Conservation (phyloP, 2,329 filamentous ascomycete genomes). For the Hymenoscyphus infarciens region DNA sequence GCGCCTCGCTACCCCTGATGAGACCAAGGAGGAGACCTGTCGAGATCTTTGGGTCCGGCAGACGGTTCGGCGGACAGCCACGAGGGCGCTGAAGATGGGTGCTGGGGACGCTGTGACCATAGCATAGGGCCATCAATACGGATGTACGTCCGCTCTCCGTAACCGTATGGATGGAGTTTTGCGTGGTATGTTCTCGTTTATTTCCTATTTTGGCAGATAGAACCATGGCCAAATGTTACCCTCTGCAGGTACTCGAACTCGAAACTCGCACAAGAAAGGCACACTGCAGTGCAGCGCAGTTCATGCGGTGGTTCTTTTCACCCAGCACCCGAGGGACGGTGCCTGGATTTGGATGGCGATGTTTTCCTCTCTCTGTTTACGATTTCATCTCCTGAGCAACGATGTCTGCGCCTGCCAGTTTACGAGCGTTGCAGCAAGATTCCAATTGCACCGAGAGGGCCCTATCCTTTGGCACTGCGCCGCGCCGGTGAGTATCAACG, state of each 20-base stretch:
- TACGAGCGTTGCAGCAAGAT: slow-evolving; percentile 3
- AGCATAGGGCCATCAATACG: background rate
- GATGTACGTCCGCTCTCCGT: background rate
- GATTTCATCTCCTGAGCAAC: background rate
- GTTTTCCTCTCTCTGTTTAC: background rate
- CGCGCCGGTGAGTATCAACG: background rate
- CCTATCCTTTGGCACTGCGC: background rate
- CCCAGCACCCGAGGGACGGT: background rate
- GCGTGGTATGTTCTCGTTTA: background rate
- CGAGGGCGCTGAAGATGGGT: background rate
- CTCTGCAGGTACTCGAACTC: background rate
- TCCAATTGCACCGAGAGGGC: background rate
- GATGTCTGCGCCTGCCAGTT: background rate
- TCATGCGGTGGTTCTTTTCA: background rate
- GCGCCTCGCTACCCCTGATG: background rate
- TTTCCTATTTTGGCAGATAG: background rate
- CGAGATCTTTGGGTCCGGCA: slow-evolving; percentile 2
- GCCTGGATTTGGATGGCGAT: background rate
- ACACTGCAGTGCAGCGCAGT: background rate
- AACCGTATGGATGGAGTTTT: background rate
- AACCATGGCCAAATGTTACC: background rate
- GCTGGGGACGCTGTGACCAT: background rate
- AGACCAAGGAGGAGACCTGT: background rate
- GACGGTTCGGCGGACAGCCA: background rate
- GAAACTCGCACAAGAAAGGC: background rate